Evolutionary conservation across 1,284 basidiomycete genomes (phyloP).

Genomic region (Cryptococcus sp.): DNA sequence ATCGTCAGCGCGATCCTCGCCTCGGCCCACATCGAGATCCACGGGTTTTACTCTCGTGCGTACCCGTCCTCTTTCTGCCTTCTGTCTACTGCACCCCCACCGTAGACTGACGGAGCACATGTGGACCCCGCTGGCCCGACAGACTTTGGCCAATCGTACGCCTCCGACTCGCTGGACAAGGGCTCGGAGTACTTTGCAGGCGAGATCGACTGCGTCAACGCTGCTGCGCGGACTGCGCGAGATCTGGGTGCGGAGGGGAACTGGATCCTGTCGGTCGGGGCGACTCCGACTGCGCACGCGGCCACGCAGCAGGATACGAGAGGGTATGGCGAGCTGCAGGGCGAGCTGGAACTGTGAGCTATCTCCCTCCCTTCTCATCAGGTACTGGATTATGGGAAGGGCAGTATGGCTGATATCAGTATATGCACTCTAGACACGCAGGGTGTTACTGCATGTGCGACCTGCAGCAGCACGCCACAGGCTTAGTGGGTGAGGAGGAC

Average conservation of each 20-base stretch:
- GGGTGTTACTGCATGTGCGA: slow-evolving; percentile 78
- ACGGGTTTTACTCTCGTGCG: slow-evolving; percentile 77
- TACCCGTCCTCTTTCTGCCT: no score
- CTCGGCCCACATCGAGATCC: slow-evolving; percentile 63
- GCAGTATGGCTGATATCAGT: no score
- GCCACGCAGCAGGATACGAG: slow-evolving; percentile 22
- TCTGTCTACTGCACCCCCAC: no score
- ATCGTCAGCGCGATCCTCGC: slow-evolving; percentile 61
- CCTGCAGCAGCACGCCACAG: slow-evolving; percentile 77
- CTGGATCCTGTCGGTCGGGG: slow-evolving; percentile 77
- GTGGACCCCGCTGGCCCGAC: no score
- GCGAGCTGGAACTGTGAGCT: slow-evolving; percentile 43
- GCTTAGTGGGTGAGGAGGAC: slow-evolving; percentile 60
- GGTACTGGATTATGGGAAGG: no score
- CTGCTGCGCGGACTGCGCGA: slow-evolving; percentile 64
- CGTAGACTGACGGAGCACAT: no score
- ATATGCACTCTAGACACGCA: slow-evolving; percentile 58
- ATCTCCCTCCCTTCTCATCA: background rate
- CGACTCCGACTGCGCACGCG: slow-evolving; percentile 72
- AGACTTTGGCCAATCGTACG: slow-evolving; percentile 64
- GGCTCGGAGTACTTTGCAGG: slow-evolving; percentile 67
- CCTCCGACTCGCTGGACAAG: slow-evolving; percentile 64
- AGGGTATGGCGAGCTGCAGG: slow-evolving; percentile 24
- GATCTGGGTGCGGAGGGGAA: slow-evolving; percentile 38
- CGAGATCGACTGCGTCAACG: slow-evolving; percentile 73